A percentile compares a stretch with the other conserved stretches of the same genome.
Conservation (phyloP, 192 early-diverging fungal species). For the Dimargaris verticillata region DNA sequence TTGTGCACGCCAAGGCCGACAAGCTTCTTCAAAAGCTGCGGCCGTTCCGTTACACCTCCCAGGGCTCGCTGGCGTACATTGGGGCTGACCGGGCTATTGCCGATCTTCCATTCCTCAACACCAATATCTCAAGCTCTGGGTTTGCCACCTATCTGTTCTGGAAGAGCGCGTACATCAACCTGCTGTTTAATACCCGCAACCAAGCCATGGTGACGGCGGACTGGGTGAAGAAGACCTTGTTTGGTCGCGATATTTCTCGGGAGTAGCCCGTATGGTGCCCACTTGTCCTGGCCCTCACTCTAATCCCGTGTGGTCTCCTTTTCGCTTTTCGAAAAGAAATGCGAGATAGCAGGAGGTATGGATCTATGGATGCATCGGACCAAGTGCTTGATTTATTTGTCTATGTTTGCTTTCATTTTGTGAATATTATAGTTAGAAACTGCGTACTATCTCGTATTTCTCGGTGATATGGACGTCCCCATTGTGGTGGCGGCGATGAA, state of each 20-base stretch:
- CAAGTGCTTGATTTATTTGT: no score
- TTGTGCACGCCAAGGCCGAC: not conserved
- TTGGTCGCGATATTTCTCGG: slow-evolving; percentile 82
- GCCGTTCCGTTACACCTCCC: slow-evolving; percentile 70
- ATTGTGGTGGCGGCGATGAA: no score
- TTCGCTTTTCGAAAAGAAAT: no score
- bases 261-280: slow-evolving; percentile 37
- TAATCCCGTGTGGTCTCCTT: no score
- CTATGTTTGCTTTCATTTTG: no score
- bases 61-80: slow-evolving; percentile 82
- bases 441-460: no score
- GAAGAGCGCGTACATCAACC: slow-evolving; percentile 55
- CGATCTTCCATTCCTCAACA: slow-evolving; percentile 65
- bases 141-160: slow-evolving; percentile 61
- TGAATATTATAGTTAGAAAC: no score
- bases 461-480: no score
- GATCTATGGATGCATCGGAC: no score
- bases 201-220: slow-evolving; percentile 64
- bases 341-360: no score
- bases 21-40: slow-evolving; percentile 21
- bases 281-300: no score
- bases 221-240: slow-evolving; percentile 79
- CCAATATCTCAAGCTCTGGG: slow-evolving; percentile 44
- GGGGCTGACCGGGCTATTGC: slow-evolving; percentile 90
- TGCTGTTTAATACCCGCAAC: slow-evolving; percentile 78